Percentiles rank a stretch among this genome's conserved stretches.
Evolutionary conservation across 305 asterid genomes (phyloP).

Genomic region (Rubia peregrina): DNA sequence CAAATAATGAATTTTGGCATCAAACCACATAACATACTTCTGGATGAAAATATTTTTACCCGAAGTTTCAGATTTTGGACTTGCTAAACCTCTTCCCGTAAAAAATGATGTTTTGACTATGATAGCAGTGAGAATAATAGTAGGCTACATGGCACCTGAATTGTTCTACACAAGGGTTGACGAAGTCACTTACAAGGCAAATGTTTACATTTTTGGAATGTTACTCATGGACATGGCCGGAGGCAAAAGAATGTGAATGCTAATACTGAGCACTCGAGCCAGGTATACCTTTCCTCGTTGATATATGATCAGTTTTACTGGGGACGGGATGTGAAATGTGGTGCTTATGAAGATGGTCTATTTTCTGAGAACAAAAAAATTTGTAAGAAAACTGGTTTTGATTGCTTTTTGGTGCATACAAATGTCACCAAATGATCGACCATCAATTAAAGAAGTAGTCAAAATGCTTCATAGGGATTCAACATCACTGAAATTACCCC

Average conservation of each 20-base stretch:
- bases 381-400: not conserved
- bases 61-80: not conserved
- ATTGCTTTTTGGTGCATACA: too few species aligned
- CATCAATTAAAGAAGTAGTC: too few species aligned
- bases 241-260: not conserved
- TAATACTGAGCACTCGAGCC: not conserved
- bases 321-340: not conserved
- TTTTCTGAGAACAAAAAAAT: not conserved
- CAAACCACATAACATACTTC: not conserved
- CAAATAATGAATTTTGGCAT: not conserved
- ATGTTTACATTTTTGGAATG: constrained; percentile 1
- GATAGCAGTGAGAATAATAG: not conserved
- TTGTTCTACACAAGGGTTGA: not conserved
- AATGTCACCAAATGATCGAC: too few species aligned
- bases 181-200: not conserved
- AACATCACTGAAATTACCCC: too few species aligned
- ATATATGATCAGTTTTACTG: not conserved
- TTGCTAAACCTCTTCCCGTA: not conserved
- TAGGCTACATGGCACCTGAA: not conserved
- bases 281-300: not conserved
- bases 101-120: not conserved
- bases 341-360: too few species aligned
- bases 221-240: not conserved
- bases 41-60: not conserved
- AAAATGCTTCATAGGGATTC: too few species aligned